Percentiles rank a stretch among this genome's conserved stretches.
phyloP scores from a whole-genome alignment of 495 filamentous ascomycete genomes.

The Penicillium lividum region DNA sequence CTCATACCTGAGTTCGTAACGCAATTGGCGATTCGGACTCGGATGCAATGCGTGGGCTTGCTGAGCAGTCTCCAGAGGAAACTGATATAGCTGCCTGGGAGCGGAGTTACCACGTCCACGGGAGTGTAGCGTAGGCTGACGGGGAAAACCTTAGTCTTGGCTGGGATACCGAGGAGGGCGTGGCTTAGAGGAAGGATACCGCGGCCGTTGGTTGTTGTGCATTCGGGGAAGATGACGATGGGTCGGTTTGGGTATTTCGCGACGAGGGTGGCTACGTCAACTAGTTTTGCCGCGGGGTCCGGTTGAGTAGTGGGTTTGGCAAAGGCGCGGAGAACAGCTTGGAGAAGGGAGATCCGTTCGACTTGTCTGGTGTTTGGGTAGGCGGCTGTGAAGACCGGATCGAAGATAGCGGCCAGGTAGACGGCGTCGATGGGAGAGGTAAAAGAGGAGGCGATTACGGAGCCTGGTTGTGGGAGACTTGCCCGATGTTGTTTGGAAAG shows the following conservation, averaged over 20 bases:
- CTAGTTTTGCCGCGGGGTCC: constrained; percentile 50
- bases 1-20: constrained; percentile 50
- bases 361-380: constrained; percentile 75
- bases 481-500: constrained; percentile 61
- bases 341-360: constrained; percentile 70
- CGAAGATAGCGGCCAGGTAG: constrained; percentile 96
- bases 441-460: constrained; percentile 84
- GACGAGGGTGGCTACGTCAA: constrained; percentile 61
- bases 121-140: constrained; percentile 86
- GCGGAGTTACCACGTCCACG: constrained; percentile 84
- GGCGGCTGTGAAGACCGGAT: constrained; percentile 85
- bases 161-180: constrained; percentile 64
- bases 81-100: constrained; percentile 64
- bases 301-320: constrained; percentile 54
- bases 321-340: constrained; percentile 74
- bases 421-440: constrained; percentile 91
- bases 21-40: constrained; percentile 82
- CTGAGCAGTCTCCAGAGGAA: constrained; percentile 89
- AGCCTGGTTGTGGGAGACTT: constrained; percentile 71
- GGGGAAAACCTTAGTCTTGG: constrained; percentile 76
- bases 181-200: constrained; percentile 85
- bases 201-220: constrained; percentile 88
- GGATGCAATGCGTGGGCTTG: constrained; percentile 81
- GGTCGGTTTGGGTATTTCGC: constrained; percentile 67
- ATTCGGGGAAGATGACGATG: constrained; percentile 87